Conservation (phyloP, 176 grass and related monocot species). For the sorghum (Sorghum bicolor) region Sorghum_bicolor_NCBIv3 NC_012871.2:1707001-1707500, state of each 20-base stretch:
- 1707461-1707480: background rate
- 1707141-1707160: background rate
- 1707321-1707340: background rate
- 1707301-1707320: background rate
- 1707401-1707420: background rate
- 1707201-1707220: background rate
- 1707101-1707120: background rate
- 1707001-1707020: no score
- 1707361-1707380: background rate
- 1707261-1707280: no score
- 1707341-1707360: background rate
- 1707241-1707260: no score
- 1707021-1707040: no score
- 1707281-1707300: no score
- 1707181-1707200: background rate
- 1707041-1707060: background rate
- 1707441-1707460: background rate
- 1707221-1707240: no score
- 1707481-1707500: background rate
- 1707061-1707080: background rate
- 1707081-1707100: background rate
- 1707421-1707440: background rate
- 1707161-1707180: background rate
- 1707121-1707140: background rate
- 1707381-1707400: rapidly evolving